phyloP scores from a whole-genome alignment of 2,329 filamentous ascomycete species.

The Cladosporium austrohemisphaericum region DNA sequence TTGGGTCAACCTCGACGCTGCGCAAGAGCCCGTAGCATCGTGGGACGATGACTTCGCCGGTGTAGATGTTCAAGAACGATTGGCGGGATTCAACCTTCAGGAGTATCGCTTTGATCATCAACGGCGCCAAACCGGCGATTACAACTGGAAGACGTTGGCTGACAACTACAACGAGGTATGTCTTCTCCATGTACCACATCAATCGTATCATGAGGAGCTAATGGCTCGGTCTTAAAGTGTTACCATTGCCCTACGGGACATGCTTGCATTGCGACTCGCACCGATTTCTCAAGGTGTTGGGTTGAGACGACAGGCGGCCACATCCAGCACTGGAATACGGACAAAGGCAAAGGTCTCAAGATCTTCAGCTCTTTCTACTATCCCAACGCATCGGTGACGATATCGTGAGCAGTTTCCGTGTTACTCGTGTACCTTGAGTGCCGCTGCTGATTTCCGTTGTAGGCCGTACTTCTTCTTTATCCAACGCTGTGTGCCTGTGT shows the following conservation, averaged over 20 bases:
- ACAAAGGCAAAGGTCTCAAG: background rate
- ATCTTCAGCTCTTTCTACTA: background rate
- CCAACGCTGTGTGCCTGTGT: conserved; percentile 54
- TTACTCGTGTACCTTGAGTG: background rate
- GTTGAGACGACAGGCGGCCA: background rate
- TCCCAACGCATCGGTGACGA: conserved; percentile 1
- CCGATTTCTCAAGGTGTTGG: background rate
- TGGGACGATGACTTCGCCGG: conserved; percentile 38
- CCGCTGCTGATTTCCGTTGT: background rate
- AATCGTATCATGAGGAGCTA: background rate
- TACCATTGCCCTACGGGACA: conserved; percentile 58
- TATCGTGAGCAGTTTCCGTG: background rate
- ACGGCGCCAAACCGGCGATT: conserved; percentile 53
- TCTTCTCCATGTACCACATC: background rate
- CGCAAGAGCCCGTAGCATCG: background rate
- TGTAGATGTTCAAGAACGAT: conserved; percentile 43
- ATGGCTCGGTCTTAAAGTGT: conserved; percentile 32
- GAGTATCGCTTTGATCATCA: conserved; percentile 54
- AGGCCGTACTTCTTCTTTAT: conserved; percentile 53
- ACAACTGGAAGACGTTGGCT: conserved; percentile 56
- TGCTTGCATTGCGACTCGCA: background rate
- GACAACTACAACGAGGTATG: conserved; percentile 54
- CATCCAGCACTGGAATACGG: background rate
- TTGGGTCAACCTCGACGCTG: conserved; percentile 54
- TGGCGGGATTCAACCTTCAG: conserved; percentile 44